Evolutionary conservation across 768 basidiomycete species (phyloP), one percentile per base, ranked within the genome.

Genomic region (Leccinum pellstonianum): DNA sequence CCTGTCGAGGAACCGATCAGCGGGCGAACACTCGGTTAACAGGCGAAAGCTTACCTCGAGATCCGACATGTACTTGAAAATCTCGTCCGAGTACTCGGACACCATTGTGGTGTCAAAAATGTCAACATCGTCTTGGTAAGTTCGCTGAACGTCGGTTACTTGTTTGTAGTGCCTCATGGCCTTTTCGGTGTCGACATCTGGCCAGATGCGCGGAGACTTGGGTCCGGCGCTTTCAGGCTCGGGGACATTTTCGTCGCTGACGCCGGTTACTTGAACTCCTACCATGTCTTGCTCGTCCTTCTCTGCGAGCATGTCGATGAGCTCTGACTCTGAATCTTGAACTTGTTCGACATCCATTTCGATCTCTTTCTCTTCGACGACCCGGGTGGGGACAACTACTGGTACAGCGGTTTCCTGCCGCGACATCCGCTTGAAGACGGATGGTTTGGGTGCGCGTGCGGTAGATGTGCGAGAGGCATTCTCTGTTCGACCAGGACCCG

Each of bases 41-140:
- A 23, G 46, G 3, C 19, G 54, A 27, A 46, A 17, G 74, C 86
- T 43, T 58, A 94, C 93, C 85, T 99, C 95, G 49, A 98, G 85
- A 55, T 92, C 86, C 62, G 79, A 79, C 97, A 99, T 99, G 75
- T 98, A 98, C 63, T 86, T 81, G 70, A 98, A 98, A 73, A 99
- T 98, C 58, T 99, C 96, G 14, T 98, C 94, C n/a, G 94, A 83
- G 70, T 99, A 99, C 74, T 99, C 97, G 17, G 95, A 93, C 46
- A 97, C 96, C 95, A 99, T 96, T 1, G 92, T 91, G 47, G 90
- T 89, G 55, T 85, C 79, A 73, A 86, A 81, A 38, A 84, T 77
- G 54, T 92, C 90, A 46, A 84, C 75, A 62, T 96, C 89, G 58
- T 87, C 87, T 41, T 88, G 83, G 72, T 86, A 88, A 38, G 73